Evolutionary conservation across 208 protist species (phyloP).

Genomic region (Herpetomonas tarakana): DNA sequence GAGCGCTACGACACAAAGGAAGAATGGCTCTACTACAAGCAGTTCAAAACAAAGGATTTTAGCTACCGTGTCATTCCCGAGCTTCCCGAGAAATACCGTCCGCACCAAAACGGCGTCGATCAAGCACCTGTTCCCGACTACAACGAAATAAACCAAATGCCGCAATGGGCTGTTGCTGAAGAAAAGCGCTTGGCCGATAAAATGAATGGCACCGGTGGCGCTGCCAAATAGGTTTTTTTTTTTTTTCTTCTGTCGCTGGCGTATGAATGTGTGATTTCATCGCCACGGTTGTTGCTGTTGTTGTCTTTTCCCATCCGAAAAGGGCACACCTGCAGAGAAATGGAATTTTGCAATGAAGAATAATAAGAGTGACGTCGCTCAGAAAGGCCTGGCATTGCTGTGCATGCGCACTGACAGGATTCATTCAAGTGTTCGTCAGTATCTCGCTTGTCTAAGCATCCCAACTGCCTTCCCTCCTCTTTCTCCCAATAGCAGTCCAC

Average conservation of each 20-base stretch:
- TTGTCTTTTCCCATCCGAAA: no score
- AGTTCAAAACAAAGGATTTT: slow-evolving; percentile 90
- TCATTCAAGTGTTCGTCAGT: no score
- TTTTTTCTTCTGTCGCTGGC: neutral
- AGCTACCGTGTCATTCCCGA: slow-evolving; percentile 89
- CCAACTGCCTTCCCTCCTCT: no score
- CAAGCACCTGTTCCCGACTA: slow-evolving; percentile 86
- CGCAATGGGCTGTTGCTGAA: slow-evolving; percentile 83
- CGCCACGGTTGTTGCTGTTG: slow-evolving; percentile 9
- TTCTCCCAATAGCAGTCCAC: no score
- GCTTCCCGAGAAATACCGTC: slow-evolving; percentile 89
- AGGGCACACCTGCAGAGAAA: no score
- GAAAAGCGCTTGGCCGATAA: slow-evolving; percentile 59
- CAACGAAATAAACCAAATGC: slow-evolving; percentile 87
- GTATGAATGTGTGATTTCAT: neutral
- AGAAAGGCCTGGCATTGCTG: no score
- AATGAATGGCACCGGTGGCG: neutral
- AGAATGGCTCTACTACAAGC: slow-evolving; percentile 90
- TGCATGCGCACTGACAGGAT: slow-evolving; percentile 4
- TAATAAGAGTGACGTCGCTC: no score
- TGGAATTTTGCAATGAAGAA: no score
- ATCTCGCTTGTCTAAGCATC: no score
- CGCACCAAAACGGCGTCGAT: slow-evolving; percentile 89
- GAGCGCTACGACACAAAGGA: slow-evolving; percentile 89
- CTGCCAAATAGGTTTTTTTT: slow-evolving; percentile 7